Percentiles rank a stretch among this genome's conserved stretches.
These are phyloP conservation scores for Amanita pallidorosea DNA, from an alignment of 768 basidiomycete genomes.

Conservation along the genomic window DNA sequence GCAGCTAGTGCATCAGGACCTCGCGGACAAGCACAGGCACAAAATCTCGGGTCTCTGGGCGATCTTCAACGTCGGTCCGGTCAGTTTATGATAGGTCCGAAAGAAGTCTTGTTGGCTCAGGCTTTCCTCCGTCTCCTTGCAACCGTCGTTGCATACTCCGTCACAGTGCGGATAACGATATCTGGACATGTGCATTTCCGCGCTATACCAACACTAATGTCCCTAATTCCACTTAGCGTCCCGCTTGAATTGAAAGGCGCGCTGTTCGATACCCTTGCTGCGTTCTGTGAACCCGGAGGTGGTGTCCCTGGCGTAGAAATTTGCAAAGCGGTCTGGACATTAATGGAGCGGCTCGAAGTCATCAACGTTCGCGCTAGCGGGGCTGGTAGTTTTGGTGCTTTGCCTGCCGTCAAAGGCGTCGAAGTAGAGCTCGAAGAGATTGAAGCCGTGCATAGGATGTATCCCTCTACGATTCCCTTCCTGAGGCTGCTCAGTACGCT, in stretches of 20 bases:
- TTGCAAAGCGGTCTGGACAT: slow-evolving; percentile 71
- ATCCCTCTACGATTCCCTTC: slow-evolving; percentile 87
- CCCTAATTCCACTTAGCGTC: slow-evolving; percentile 69
- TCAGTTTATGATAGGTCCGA: slow-evolving; percentile 44
- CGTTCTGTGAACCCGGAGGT: slow-evolving; percentile 78
- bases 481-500: slow-evolving; percentile 72
- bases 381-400: slow-evolving; percentile 27
- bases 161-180: slow-evolving; percentile 70
- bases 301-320: slow-evolving; percentile 66
- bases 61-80: slow-evolving; percentile 27
- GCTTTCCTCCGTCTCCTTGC: slow-evolving; percentile 75
- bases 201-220: slow-evolving; percentile 70
- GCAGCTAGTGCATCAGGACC: slow-evolving; percentile 38
- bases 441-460: slow-evolving; percentile 66
- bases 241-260: slow-evolving; percentile 88
- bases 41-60: slow-evolving; percentile 23
- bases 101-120: slow-evolving; percentile 70
- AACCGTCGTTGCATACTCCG: slow-evolving; percentile 63
- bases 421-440: slow-evolving; percentile 84
- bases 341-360: slow-evolving; percentile 79
- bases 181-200: slow-evolving; percentile 70
- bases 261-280: slow-evolving; percentile 67
- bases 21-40: slow-evolving; percentile 33
- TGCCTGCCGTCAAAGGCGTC: slow-evolving; percentile 63
- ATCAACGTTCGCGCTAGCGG: slow-evolving; percentile 55